A percentile compares a stretch with the other conserved stretches of the same genome.
phyloP scores from a whole-genome alignment of 75 land plant genomes.

The Larix kaempferi region DNA sequence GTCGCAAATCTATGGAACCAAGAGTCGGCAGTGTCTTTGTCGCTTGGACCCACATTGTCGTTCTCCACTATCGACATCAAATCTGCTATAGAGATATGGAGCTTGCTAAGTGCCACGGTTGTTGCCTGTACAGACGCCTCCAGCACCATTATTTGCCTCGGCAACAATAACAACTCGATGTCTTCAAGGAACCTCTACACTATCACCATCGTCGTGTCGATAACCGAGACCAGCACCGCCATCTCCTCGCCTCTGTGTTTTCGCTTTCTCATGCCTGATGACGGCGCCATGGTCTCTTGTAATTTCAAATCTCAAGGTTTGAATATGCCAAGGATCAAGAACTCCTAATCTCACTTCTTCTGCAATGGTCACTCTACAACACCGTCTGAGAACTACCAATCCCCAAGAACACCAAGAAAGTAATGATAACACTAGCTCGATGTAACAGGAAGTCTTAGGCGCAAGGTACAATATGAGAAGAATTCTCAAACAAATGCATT shows the following conservation, averaged over 20 bases:
- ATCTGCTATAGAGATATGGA: slow-evolving; percentile 15
- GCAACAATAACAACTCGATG: slow-evolving; percentile 39
- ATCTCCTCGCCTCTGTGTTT: slow-evolving; percentile 16
- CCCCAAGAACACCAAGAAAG: too few species aligned
- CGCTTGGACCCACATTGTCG: not conserved
- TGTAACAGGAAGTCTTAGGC: too few species aligned
- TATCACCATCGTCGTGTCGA: slow-evolving; percentile 33
- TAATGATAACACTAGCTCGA: too few species aligned
- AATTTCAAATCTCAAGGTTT: too few species aligned
- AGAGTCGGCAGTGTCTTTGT: not conserved
- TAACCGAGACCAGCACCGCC: slow-evolving; percentile 32
- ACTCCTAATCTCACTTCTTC: too few species aligned
- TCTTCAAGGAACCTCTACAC: slow-evolving; percentile 42
- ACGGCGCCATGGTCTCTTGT: too few species aligned
- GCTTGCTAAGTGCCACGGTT: slow-evolving; percentile 33
- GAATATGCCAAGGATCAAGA: too few species aligned
- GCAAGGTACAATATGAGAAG: too few species aligned
- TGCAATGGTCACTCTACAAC: too few species aligned
- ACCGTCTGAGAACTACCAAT: too few species aligned
- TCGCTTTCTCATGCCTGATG: not conserved
- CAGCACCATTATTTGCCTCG: slow-evolving; percentile 47
- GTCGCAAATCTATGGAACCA: slow-evolving; percentile 40
- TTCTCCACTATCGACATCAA: not conserved
- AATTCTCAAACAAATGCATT: too few species aligned
- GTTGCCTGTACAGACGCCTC: slow-evolving; percentile 48